A percentile compares a stretch with the other conserved stretches of the same genome.
Evolutionary conservation across 257 asterid species (phyloP).

Genomic region (Fraxinus pennsylvanica): DNA sequence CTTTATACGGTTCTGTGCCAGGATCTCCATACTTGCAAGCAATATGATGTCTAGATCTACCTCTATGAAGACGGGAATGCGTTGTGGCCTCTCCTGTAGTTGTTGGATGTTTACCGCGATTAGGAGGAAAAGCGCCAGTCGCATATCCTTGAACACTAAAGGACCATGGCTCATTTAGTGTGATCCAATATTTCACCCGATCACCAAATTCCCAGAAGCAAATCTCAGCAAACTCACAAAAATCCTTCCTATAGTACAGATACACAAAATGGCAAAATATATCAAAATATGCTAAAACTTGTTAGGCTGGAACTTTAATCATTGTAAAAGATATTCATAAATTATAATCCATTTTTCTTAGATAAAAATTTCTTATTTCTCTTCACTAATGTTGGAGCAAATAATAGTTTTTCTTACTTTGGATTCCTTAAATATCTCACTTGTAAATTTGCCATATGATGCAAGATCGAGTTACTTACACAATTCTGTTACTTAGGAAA

Average conservation of each 20-base stretch:
- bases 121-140: slow-evolving; percentile 18
- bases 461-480: slow-evolving; percentile 24
- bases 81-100: not conserved
- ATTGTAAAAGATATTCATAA: too few relatives aligned
- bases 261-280: not conserved
- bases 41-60: not conserved
- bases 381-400: too few relatives aligned
- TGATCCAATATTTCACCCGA: slow-evolving; percentile 43
- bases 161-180: slow-evolving; percentile 40
- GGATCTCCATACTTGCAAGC: slow-evolving; percentile 28
- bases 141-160: slow-evolving; percentile 26
- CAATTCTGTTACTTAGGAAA: slow-evolving; percentile 25
- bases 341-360: too few relatives aligned
- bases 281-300: not conserved
- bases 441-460: not conserved
- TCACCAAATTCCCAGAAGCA: slow-evolving; percentile 52
- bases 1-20: slow-evolving; percentile 46
- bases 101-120: slow-evolving; percentile 1
- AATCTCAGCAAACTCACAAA: slow-evolving; percentile 34
- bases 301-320: not conserved
- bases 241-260: slow-evolving; percentile 30
- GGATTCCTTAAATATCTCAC: not conserved
- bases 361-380: too few relatives aligned
- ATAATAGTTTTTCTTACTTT: not conserved
- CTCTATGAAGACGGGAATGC: not conserved